These are phyloP conservation scores for Colletotrichum coccodes DNA, from an alignment of 2,329 filamentous ascomycete species.

Conservation along the genomic window DNA sequence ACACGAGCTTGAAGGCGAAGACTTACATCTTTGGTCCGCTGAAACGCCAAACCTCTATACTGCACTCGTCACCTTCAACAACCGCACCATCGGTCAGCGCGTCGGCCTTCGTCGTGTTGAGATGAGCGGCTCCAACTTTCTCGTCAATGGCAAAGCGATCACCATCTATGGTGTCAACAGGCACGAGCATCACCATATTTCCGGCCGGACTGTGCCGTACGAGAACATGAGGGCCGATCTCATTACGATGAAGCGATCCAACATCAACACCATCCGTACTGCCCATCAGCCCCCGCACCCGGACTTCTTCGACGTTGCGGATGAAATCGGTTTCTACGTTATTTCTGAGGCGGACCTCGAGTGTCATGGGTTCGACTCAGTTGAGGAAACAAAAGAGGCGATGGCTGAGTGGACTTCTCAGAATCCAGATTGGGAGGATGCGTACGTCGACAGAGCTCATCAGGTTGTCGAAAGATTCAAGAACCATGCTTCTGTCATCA, in stretches of 20 bases:
- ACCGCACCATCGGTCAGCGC: constrained; percentile 58
- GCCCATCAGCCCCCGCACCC: constrained; percentile 73
- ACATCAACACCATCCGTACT: constrained; percentile 76
- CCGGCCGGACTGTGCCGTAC: constrained; percentile 69
- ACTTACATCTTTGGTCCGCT: constrained; percentile 74
- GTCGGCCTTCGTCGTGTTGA: constrained; percentile 73
- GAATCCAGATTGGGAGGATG: constrained; percentile 68
- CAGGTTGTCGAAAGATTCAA: constrained; percentile 70
- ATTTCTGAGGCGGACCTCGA: constrained; percentile 67
- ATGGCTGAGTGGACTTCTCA: constrained; percentile 60
- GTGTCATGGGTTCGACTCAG: constrained; percentile 61
- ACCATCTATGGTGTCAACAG: constrained; percentile 77
- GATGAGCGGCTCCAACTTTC: constrained; percentile 68
- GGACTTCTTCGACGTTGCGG: constrained; percentile 68
- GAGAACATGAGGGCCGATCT: constrained; percentile 70
- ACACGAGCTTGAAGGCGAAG: constrained; percentile 50
- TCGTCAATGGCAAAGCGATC: constrained; percentile 73
- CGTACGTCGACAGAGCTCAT: constrained; percentile 73
- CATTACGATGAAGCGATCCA: constrained; percentile 73
- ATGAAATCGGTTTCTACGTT: constrained; percentile 72
- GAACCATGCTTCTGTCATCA: constrained; percentile 72
- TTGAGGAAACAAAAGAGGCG: constrained; percentile 44
- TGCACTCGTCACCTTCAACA: constrained; percentile 48
- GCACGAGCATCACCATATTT: constrained; percentile 74
- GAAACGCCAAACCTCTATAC: constrained; percentile 73